These are phyloP conservation scores for Aspergillus sp. DNA, from an alignment of 2,329 filamentous ascomycete genomes.

Conservation along the genomic window DNA sequence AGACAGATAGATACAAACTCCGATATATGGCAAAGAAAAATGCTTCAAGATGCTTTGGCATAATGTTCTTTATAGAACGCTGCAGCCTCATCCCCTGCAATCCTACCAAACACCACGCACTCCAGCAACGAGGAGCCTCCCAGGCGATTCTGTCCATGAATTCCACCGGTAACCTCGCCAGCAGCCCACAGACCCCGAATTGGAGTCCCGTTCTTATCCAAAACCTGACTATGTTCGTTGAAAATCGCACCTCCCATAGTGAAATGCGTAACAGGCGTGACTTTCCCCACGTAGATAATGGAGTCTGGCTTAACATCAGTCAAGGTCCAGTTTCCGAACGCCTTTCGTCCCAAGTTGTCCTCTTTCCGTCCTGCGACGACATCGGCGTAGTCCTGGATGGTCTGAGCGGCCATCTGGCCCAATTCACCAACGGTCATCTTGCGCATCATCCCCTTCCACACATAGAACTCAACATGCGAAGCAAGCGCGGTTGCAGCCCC, in stretches of 20 bases:
- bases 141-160: conserved; percentile 63
- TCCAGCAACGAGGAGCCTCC: conserved; percentile 63
- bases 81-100: conserved; percentile 54
- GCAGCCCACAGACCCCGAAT: conserved; percentile 62
- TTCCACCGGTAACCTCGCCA: conserved; percentile 63
- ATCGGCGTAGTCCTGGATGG: conserved; percentile 52
- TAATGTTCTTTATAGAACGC: conserved; percentile 18
- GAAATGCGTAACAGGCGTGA: conserved; percentile 65
- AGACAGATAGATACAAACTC: neutral
- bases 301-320: conserved; percentile 49
- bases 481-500: conserved; percentile 53
- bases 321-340: conserved; percentile 58
- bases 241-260: conserved; percentile 66
- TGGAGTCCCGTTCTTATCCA: conserved; percentile 42
- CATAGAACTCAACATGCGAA: conserved; percentile 62
- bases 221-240: conserved; percentile 52
- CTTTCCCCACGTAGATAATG: conserved; percentile 57
- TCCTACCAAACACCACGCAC: conserved; percentile 63
- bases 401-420: conserved; percentile 35
- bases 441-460: conserved; percentile 60
- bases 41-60: neutral
- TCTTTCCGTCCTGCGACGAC: conserved; percentile 39
- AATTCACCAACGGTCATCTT: conserved; percentile 57
- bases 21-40: neutral
- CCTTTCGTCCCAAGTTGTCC: conserved; percentile 50